A percentile compares a stretch with the other conserved stretches of the same genome.
Evolutionary conservation across 352 stramenopile species (phyloP).

Genomic region (Globisporangium viniferum): DNA sequence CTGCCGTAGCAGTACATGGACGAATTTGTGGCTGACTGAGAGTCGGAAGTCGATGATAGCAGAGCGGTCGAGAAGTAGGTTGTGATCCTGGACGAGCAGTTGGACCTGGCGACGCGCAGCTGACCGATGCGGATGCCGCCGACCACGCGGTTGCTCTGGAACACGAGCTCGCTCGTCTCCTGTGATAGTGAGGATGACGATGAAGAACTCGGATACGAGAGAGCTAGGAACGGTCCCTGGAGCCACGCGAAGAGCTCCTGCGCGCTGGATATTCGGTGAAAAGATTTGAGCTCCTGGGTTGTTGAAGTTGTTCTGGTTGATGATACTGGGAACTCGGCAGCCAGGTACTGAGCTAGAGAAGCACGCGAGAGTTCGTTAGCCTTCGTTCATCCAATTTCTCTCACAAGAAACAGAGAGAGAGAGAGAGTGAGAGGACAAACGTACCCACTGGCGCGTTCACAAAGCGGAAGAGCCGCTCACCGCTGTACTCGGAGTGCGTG

Average conservation of each 20-base stretch:
- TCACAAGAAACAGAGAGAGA: background rate
- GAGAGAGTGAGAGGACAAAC: background rate
- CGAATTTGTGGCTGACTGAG: background rate
- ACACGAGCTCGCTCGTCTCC: slow-evolving; percentile 4
- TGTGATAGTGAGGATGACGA: background rate
- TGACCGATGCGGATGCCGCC: slow-evolving; percentile 46
- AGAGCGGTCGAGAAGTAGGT: slow-evolving; percentile 24
- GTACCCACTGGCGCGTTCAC: slow-evolving; percentile 27
- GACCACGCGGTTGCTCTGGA: slow-evolving; percentile 32
- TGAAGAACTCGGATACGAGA: slow-evolving; percentile 19
- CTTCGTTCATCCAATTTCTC: background rate
- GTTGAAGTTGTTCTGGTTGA: background rate
- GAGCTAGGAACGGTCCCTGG: slow-evolving; percentile 23
- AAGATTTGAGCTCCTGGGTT: slow-evolving; percentile 10
- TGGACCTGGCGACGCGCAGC: slow-evolving; percentile 29
- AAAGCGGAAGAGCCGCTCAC: slow-evolving; percentile 39
- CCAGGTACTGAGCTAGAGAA: slow-evolving; percentile 17
- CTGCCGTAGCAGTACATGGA: slow-evolving; percentile 26
- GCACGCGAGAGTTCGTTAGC: background rate
- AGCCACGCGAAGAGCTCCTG: slow-evolving; percentile 33
- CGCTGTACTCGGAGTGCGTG: slow-evolving; percentile 22
- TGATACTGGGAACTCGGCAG: slow-evolving; percentile 9
- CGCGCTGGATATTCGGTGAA: slow-evolving; percentile 19
- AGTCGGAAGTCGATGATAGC: too few relatives aligned
- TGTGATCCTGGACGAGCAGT: slow-evolving; percentile 33